Evolutionary conservation across 2,329 filamentous ascomycete species (phyloP), one percentile per base, ranked within the genome.

Genomic region (Neonectria coccinea): DNA sequence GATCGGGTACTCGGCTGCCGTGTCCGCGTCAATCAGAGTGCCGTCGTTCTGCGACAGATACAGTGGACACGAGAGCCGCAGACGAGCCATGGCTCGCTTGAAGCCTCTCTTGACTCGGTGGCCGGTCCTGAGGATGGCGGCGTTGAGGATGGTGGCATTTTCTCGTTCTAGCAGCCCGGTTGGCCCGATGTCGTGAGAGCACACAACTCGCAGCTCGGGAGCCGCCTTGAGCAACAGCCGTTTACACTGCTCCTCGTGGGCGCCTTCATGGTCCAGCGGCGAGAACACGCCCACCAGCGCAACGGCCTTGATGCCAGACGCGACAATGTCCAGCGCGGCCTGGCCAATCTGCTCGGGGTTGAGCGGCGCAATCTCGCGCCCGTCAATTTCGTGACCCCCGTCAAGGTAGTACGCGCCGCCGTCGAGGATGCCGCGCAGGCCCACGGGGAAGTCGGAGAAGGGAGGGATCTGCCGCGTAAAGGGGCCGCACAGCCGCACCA

Each of bases 101-200:
- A 87, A 86, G 1, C 82, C 80, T 7, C 73, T 73, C 66, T 84
- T 85, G 5, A 84, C 84, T 51, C 78, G 79, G 12, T 79, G 77
- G 0, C 83, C 84, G 31, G 84, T 83, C 5, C 78, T 73, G 14
- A 86, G 75, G 52, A 87, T 83, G 7, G 84, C 81, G 2, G 84
- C 85, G 60, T 87, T 87, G 52, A 87, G 77, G 20, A 87, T 85
- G 2, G 83, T 83, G 5, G 85, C 85, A 74, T 87, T 87, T 69
- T 87, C 85, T 18, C 85, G 66, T 66, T 81, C 79, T 11, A 84
- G 65, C 1, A 84, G 70, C 0, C 83, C 83, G 0, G 80, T 79
- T 2, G 79, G 79, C 0, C 80, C 82, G 18, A 85, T 80, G 25
- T 79, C 74, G 39, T 80, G 78, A 0, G 82, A 83, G 64, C 80